Evolutionary conservation across 2,329 filamentous ascomycete genomes (phyloP).

Genomic region (Helotiales sp.): DNA sequence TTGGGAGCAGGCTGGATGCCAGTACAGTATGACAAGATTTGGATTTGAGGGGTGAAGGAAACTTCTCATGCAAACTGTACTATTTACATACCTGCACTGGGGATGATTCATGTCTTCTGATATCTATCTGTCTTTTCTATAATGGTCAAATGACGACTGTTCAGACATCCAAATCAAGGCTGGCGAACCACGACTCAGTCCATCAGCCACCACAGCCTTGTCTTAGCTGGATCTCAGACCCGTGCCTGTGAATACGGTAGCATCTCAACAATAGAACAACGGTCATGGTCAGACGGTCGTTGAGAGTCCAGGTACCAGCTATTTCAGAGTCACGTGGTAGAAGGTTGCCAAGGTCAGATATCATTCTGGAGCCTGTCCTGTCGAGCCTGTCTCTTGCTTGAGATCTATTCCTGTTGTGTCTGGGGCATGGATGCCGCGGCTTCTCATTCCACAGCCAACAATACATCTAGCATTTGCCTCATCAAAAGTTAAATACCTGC

Average conservation of each 20-base stretch:
- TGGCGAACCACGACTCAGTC: constrained; percentile 3
- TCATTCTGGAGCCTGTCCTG: too few species aligned
- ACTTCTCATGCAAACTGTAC: neutral
- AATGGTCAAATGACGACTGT: neutral
- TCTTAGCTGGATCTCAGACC: neutral
- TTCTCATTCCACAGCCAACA: neutral
- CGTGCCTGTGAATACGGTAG: neutral
- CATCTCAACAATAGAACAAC: neutral
- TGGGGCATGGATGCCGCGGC: neutral
- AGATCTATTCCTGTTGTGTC: neutral
- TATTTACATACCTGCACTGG: neutral
- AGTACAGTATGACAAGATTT: too few species aligned
- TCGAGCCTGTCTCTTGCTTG: neutral
- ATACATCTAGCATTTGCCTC: neutral
- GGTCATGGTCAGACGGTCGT: neutral
- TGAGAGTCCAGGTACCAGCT: neutral
- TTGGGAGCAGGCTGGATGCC: neutral
- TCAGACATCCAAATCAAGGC: neutral
- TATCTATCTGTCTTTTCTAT: constrained; percentile 1
- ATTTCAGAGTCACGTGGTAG: constrained; percentile 1
- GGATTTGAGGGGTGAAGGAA: too few species aligned
- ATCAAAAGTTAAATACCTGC: neutral
- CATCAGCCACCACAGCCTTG: constrained; percentile 14
- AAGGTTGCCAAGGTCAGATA: neutral
- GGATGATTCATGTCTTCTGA: neutral